Base-by-base conservation (phyloP, 1,284 basidiomycete species). In the Austroboletus niveus region DNA sequence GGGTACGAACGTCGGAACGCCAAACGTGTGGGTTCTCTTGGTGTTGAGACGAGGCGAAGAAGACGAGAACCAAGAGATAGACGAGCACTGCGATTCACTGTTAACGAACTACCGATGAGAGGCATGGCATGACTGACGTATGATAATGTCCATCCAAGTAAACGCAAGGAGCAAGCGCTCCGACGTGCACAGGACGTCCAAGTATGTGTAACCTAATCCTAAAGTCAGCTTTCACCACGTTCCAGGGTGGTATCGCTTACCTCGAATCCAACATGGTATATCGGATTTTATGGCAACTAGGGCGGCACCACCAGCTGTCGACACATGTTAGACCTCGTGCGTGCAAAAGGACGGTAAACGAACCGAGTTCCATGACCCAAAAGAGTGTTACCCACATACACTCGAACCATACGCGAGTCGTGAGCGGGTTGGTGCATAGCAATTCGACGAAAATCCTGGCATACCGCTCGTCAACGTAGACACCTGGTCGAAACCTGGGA, bases 371-470 rank as follows among this genome's bases (percentile, higher is more conserved):
- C 65, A 88, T 64, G 17, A 79, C 42, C 65, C 78, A 82, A 60
- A 84, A 82, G 8, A 83, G 30, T 1, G 73, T 70, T 40, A 83
- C 67, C 87, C 87, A 90, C 24, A 68, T 49, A 57, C 77, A 78
- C 63, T 90, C 87, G 56, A 88, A 83, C 83, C 84, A 87, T n/a
- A 89, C 79, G 12, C 75, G 77, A 36, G 78, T 76, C 12, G 81
- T 75, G 41, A 85, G 61, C 4, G 79, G 69, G 65, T 78, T 73
- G 51, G 69, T 72, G 27, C 74, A 74, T 32, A 80, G 61, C 35
- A 88, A 63, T 63, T 89, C 87, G 41, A 79, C 64, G 58, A 85
- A 83, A 44, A 86, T 70, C 47, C 86, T 90, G 51, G 52, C 17
- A 30, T 40, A 51, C 30, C 5, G 4, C 57, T 20, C 53, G 49